Evolutionary conservation across 75 land plant genomes (phyloP), one percentile per base, ranked within the genome.

Genomic region (Selaginella tamariscina): DNA sequence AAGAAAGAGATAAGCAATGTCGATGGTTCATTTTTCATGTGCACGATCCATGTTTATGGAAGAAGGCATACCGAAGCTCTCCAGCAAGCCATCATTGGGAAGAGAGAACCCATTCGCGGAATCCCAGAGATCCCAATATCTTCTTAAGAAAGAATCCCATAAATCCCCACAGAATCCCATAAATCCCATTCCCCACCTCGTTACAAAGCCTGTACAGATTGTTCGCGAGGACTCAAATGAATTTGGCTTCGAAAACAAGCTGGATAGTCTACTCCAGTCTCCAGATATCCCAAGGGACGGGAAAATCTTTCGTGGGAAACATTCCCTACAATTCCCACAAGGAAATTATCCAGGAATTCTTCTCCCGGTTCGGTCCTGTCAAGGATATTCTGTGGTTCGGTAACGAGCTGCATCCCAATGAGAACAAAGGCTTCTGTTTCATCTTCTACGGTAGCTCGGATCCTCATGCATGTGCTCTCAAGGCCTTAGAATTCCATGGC

Each of bases 271-370:
- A n/a, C n/a, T n/a, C n/a, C n/a, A n/a, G n/a, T n/a, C n/a, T n/a
- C n/a, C n/a, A n/a, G n/a, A n/a, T n/a, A n/a, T n/a, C n/a, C n/a
- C n/a, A n/a, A n/a, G 82, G 87, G 49, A 57, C 76, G 32, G 99
- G 99, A 0, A 90, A 95, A 65, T 73, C 90, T n/a, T 90, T 95
- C 54, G 85, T 95, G 9, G 96, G 92, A 13, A 95, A 95, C 68
- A 66, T 95, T 21, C 96, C 96, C 0, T 56, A 67, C 15, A 83
- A 88, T 81, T 68, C 84, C 0, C 75, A 81, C 68, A 84, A 88
- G 62, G 62, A 76, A 32, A 81, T 82, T 30, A 63, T 95, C 2
- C 78, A 75, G 18, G 84, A 84, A 32, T 86, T 77, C 56, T 95
- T 95, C 70, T 56, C 87, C 24, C 92, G 87, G 29, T 95, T 91